A percentile compares a stretch with the other conserved stretches of the same genome.
phyloP scores from a whole-genome alignment of 148 eudicot genomes.

The Fagopyrum homotropicum region DNA sequence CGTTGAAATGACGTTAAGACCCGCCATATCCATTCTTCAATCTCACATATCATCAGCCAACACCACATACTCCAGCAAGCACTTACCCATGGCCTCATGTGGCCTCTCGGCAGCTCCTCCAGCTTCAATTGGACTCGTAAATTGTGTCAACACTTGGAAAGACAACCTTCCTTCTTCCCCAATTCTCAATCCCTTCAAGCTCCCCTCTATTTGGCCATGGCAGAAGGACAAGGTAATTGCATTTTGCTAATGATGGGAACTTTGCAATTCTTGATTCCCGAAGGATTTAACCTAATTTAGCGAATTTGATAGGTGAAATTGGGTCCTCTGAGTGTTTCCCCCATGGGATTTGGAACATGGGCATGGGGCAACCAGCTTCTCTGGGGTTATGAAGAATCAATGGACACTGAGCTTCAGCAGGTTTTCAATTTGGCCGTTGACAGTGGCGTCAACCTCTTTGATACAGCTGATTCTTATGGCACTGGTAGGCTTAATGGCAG shows the following conservation, averaged over 20 bases:
- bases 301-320: conserved; percentile 47
- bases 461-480: conserved; percentile 97
- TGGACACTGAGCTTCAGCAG: conserved; percentile 82
- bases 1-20: neutral
- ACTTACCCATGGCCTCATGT: conserved; percentile 5
- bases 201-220: conserved; percentile 84
- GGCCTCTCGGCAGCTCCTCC: conserved; percentile 6
- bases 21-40: conserved; percentile 3
- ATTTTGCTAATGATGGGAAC: neutral
- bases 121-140: conserved; percentile 15
- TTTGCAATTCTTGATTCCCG: conserved; percentile 1
- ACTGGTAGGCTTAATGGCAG: conserved; percentile 81
- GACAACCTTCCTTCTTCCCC: conserved; percentile 24
- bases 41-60: neutral
- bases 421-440: conserved; percentile 72
- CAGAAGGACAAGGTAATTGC: conserved; percentile 71
- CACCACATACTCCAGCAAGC: conserved; percentile 6
- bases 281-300: conserved; percentile 3
- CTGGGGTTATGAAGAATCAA: conserved; percentile 86
- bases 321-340: conserved; percentile 70
- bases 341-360: conserved; percentile 99
- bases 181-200: conserved; percentile 35
- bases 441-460: conserved; percentile 82
- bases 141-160: conserved; percentile 27
- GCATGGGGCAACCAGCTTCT: conserved; percentile 96